Conservation (phyloP, 2,329 filamentous ascomycete species). For the Cytospora mali region DNA sequence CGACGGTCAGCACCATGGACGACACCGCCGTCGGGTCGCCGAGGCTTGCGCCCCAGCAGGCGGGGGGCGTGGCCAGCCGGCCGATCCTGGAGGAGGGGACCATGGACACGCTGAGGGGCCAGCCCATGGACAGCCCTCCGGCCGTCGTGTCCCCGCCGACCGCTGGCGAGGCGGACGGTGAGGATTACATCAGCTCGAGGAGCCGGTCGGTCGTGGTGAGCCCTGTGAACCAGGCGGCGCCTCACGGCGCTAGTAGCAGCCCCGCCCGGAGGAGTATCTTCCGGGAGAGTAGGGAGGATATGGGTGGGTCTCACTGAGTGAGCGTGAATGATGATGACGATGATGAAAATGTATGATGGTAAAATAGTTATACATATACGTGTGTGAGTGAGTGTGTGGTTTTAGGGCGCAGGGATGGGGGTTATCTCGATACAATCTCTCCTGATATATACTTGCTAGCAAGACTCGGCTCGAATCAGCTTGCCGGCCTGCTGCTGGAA, state of each 20-base stretch:
- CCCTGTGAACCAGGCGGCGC: constrained; percentile 25
- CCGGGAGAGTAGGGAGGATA: constrained; percentile 45
- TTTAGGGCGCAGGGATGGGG: no score
- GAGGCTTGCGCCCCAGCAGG: constrained; percentile 6
- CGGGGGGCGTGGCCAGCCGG: constrained; percentile 12
- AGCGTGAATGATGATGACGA: background rate
- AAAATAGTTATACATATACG: no score
- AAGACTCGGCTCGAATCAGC: background rate
- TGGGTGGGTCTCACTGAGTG: constrained; percentile 31
- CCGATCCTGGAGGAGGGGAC: constrained; percentile 21
- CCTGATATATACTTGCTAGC: background rate
- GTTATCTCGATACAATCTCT: no score
- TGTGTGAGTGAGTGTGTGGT: no score
- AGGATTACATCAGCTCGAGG: constrained; percentile 35
- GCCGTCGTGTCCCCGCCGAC: constrained; percentile 36
- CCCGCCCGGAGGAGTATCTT: constrained; percentile 44
- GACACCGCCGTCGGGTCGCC: constrained; percentile 18
- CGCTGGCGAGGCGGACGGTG: constrained; percentile 30
- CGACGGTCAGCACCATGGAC: constrained; percentile 42
- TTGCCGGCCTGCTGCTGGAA: background rate
- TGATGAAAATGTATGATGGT: no score
- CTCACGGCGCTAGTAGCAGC: constrained; percentile 17
- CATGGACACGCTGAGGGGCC: constrained; percentile 1
- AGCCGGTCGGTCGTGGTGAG: constrained; percentile 19
- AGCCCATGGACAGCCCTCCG: constrained; percentile 23